Conservation (phyloP, 2,329 filamentous ascomycete genomes). For the Knoxdaviesia capensis region DNA sequence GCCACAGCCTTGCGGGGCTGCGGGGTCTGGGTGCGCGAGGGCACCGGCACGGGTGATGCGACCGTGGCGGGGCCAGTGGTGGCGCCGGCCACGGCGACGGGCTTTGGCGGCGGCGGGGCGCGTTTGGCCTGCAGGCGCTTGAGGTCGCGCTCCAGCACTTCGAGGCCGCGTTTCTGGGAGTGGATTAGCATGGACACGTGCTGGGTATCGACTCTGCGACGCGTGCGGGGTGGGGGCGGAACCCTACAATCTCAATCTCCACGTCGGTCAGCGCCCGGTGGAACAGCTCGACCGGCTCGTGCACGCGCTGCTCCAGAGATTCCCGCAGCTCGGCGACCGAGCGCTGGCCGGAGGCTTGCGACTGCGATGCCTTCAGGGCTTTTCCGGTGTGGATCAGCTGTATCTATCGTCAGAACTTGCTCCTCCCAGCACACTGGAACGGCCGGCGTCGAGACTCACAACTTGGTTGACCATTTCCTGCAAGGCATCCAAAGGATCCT, state of each 20-base stretch:
- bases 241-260: conserved; percentile 34
- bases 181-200: too few relatives aligned
- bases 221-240: conserved; percentile 8
- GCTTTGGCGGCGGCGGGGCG: neutral
- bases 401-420: conserved; percentile 9
- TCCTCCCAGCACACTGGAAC: neutral
- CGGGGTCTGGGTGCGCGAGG: conserved; percentile 3
- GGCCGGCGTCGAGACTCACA: conserved; percentile 17
- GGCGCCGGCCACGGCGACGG: conserved; percentile 1
- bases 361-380: conserved; percentile 26
- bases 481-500: conserved; percentile 24
- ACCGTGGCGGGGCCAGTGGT: neutral
- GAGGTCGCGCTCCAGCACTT: conserved; percentile 3
- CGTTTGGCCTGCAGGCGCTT: conserved; percentile 9
- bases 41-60: conserved; percentile 1
- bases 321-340: conserved; percentile 2
- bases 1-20: conserved; percentile 2
- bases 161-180: too few relatives aligned
- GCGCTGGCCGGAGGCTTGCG: conserved; percentile 13
- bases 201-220: too few relatives aligned
- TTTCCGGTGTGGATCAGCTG: conserved; percentile 38
- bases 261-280: conserved; percentile 34
- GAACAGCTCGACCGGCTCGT: conserved; percentile 25
- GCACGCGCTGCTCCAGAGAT: conserved; percentile 19
- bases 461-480: conserved; percentile 33